phyloP scores from a whole-genome alignment of 805 yeast genomes.

The Wickerhamiella slavikovae region DNA sequence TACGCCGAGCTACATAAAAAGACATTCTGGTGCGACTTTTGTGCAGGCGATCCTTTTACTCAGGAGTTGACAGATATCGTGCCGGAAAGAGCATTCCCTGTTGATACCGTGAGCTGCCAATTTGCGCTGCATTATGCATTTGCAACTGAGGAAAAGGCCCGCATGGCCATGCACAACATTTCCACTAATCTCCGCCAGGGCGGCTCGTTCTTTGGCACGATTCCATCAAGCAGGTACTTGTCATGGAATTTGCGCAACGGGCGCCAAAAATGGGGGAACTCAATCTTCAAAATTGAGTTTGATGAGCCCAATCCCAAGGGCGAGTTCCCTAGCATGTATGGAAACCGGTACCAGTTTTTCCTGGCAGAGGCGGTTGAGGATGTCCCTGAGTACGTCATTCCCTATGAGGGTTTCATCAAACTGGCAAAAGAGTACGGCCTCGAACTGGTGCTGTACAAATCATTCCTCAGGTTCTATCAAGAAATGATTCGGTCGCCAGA shows the following conservation, averaged over 20 bases:
- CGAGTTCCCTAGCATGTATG: constrained; percentile 28
- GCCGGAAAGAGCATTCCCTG: constrained; percentile 58
- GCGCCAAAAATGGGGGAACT: constrained; percentile 61
- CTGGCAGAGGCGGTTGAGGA: constrained; percentile 86
- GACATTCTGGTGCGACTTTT: constrained; percentile 56
- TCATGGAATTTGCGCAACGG: constrained; percentile 32
- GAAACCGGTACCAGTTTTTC: constrained; percentile 64
- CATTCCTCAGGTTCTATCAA: constrained; percentile 64
- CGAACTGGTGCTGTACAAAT: constrained; percentile 47
- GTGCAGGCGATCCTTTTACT: constrained; percentile 84
- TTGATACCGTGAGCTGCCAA: constrained; percentile 76
- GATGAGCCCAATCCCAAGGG: constrained; percentile 33
- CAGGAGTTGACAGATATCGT: constrained; percentile 46
- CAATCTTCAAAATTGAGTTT: constrained; percentile 61
- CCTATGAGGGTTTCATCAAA: constrained; percentile 69
- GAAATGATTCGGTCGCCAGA: constrained; percentile 40
- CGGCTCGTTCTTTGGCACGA: constrained; percentile 82
- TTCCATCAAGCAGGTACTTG: constrained; percentile 64
- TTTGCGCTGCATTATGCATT: constrained; percentile 92
- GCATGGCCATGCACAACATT: constrained; percentile 52
- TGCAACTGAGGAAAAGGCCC: constrained; percentile 62
- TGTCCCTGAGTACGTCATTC: constrained; percentile 93
- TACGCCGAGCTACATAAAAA: constrained; percentile 34
- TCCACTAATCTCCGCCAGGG: constrained; percentile 58
- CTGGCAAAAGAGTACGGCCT: constrained; percentile 70